Percentiles rank a stretch among this genome's conserved stretches.
These are phyloP conservation scores for Marasmius sp. DNA, from an alignment of 1,284 basidiomycete species.

Conservation along the genomic window DNA sequence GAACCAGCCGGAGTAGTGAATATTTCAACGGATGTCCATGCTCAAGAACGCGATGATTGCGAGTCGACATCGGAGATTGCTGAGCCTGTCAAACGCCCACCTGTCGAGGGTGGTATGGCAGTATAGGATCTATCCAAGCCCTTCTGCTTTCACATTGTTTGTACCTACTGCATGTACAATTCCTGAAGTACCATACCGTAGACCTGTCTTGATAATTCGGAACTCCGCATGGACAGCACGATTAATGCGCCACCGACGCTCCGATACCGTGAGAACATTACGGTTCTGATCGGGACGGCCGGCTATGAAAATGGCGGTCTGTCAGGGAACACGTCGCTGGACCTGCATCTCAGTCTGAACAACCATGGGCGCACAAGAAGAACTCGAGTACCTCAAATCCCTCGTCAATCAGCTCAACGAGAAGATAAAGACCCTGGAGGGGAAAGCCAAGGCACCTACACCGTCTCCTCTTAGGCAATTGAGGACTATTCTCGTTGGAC, in stretches of 20 bases:
- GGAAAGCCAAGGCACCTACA: conserved; percentile 50
- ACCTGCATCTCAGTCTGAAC: background rate
- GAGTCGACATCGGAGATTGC: too few species aligned
- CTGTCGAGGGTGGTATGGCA: too few species aligned
- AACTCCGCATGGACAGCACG: background rate
- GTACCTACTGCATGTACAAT: too few species aligned
- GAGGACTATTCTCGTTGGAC: conserved; percentile 91
- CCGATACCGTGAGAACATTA: background rate
- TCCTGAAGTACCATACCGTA: too few species aligned
- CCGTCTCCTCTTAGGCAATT: conserved; percentile 70
- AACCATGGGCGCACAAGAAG: conserved; percentile 24
- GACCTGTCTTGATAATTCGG: background rate
- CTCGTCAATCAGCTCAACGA: conserved; percentile 82
- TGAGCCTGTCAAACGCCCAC: too few species aligned
- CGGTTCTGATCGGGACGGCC: background rate
- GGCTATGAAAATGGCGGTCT: background rate
- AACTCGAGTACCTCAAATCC: conserved; percentile 88
- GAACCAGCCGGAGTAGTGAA: too few species aligned
- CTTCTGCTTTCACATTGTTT: too few species aligned
- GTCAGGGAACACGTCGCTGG: background rate
- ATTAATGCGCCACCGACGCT: background rate
- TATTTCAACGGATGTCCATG: too few species aligned
- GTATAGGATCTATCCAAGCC: too few species aligned
- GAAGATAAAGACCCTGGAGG: conserved; percentile 76
- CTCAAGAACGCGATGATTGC: too few species aligned